These are phyloP conservation scores for Piper betle DNA, from an alignment of 164 flowering plant genomes.

Conservation along the genomic window DNA sequence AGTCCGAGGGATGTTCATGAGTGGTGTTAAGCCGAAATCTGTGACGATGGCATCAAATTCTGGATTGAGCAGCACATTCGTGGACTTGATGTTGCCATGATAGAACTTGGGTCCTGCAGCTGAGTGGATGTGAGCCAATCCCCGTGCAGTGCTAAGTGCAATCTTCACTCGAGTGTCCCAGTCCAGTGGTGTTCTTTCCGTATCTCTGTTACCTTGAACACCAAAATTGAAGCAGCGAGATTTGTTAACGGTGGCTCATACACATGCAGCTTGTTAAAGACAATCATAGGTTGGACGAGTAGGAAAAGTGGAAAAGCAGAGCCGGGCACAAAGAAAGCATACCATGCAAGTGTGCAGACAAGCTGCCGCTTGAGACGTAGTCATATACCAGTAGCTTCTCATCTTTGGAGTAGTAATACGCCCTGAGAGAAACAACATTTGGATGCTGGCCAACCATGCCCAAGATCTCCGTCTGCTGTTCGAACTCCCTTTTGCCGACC, in stretches of 20 bases:
- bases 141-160: conserved; percentile 74
- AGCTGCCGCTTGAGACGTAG: conserved; percentile 71
- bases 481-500: conserved; percentile 55
- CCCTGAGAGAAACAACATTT: conserved; percentile 70
- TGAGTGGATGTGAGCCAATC: conserved; percentile 55
- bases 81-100: conserved; percentile 77
- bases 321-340: conserved; percentile 3
- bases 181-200: conserved; percentile 59
- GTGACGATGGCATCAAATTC: conserved; percentile 52
- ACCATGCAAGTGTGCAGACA: conserved; percentile 83
- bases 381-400: conserved; percentile 93
- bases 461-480: conserved; percentile 61
- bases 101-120: conserved; percentile 41
- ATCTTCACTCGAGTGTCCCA: conserved; percentile 60
- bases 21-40: conserved; percentile 66
- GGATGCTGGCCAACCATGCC: conserved; percentile 59
- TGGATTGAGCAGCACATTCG: conserved; percentile 63
- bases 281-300: too few relatives aligned
- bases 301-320: not conserved
- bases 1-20: conserved; percentile 51
- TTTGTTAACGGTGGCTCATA: not conserved
- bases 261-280: too few relatives aligned
- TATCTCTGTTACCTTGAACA: conserved; percentile 54
- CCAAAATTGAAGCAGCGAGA: not conserved
- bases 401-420: conserved; percentile 72